Conservation (phyloP, 805 yeast genomes). For the Jamesozyma hellenica region DNA sequence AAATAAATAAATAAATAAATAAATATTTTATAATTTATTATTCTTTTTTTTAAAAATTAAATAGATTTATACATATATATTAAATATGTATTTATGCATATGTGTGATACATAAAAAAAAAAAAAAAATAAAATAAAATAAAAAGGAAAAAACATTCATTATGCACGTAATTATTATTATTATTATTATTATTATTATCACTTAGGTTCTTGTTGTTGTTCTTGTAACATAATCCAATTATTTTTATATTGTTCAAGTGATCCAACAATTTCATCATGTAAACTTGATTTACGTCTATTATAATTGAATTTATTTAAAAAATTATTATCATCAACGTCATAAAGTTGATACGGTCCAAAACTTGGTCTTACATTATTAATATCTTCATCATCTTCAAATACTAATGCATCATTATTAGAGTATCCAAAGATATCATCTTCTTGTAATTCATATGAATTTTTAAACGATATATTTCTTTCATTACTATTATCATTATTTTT, state of each 20-base stretch:
- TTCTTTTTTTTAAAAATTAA: neutral
- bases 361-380: constrained; percentile 9
- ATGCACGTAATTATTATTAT: neutral
- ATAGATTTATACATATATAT: neutral
- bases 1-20: neutral
- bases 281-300: constrained; percentile 22
- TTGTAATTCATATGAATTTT: constrained; percentile 23
- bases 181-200: neutral
- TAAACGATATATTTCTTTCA: constrained; percentile 1
- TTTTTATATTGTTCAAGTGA: constrained; percentile 30
- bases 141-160: neutral
- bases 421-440: constrained; percentile 23
- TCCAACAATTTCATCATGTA: constrained; percentile 28
- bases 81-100: too few species aligned
- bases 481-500: constrained; percentile 8
- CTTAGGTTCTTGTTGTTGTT: constrained; percentile 19
- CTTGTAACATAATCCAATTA: constrained; percentile 30
- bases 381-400: constrained; percentile 26
- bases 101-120: neutral
- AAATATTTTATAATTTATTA: neutral
- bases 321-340: constrained; percentile 7
- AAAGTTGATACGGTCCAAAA: constrained; percentile 15
- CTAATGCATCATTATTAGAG: constrained; percentile 21
- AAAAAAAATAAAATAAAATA: neutral
- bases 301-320: constrained; percentile 4